phyloP scores from a whole-genome alignment of 23 red algal genomes.

The Gracilariopsis chorda region DNA sequence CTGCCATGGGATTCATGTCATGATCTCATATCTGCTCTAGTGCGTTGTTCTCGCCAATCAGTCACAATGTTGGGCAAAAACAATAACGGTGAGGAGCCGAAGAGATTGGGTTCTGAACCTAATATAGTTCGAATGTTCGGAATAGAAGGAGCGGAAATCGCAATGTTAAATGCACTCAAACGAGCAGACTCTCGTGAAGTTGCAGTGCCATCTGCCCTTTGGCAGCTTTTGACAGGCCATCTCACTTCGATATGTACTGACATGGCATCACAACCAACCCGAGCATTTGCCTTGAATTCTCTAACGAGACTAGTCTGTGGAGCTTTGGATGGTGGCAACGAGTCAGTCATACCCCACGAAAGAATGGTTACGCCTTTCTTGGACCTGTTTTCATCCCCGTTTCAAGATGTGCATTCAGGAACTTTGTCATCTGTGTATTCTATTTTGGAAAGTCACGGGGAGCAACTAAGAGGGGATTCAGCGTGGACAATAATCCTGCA shows the following conservation, averaged over 20 bases:
- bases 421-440: slow-evolving; percentile 26
- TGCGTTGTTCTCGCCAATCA: slow-evolving; percentile 32
- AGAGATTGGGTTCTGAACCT: neutral
- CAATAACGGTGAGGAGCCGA: neutral
- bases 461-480: slow-evolving; percentile 21
- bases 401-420: slow-evolving; percentile 28
- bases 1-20: slow-evolving; percentile 28
- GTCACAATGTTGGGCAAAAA: slow-evolving; percentile 8
- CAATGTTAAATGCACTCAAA: slow-evolving; percentile 24
- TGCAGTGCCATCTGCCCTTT: slow-evolving; percentile 1
- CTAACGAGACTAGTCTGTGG: slow-evolving; percentile 41
- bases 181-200: neutral
- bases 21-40: slow-evolving; percentile 41
- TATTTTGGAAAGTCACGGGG: slow-evolving; percentile 31
- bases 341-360: slow-evolving; percentile 10
- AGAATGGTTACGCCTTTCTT: slow-evolving; percentile 41
- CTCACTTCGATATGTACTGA: slow-evolving; percentile 39
- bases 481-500: slow-evolving; percentile 44
- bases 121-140: slow-evolving; percentile 22
- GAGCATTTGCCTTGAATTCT: slow-evolving; percentile 24
- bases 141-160: slow-evolving; percentile 10
- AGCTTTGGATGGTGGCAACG: neutral
- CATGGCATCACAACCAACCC: neutral
- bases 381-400: slow-evolving; percentile 28
- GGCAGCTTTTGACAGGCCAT: slow-evolving; percentile 58